Conservation (phyloP, 805 yeast genomes). For the Barnettozyma wickerhamii region DNA sequence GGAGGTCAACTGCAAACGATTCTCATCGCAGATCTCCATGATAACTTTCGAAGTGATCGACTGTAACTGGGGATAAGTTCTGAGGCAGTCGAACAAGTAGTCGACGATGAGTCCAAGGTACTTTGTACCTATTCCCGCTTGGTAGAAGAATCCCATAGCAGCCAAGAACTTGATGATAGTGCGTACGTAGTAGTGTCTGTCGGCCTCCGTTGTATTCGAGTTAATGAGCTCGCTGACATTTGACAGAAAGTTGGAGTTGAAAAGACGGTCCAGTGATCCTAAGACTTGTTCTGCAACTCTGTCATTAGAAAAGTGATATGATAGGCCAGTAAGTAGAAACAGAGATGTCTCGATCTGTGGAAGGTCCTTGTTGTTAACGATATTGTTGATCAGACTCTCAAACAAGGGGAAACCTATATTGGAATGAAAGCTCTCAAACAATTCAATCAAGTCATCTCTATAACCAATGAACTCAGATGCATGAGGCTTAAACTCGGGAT, state of each 20-base stretch:
- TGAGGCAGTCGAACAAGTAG: constrained; percentile 44
- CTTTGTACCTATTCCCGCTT: constrained; percentile 36
- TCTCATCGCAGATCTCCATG: constrained; percentile 51
- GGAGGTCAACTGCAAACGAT: constrained; percentile 37
- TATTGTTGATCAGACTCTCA: constrained; percentile 35
- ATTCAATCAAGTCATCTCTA: constrained; percentile 72
- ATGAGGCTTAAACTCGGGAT: constrained; percentile 29
- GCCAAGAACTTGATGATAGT: constrained; percentile 57
- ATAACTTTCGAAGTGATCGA: constrained; percentile 51
- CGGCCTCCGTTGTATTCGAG: constrained; percentile 13
- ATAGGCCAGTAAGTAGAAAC: constrained; percentile 51
- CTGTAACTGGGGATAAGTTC: constrained; percentile 26
- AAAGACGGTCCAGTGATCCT: constrained; percentile 21
- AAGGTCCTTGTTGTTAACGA: constrained; percentile 25
- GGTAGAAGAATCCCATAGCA: constrained; percentile 56
- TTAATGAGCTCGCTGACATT: constrained; percentile 11
- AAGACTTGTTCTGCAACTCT: constrained; percentile 25
- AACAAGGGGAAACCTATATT: constrained; percentile 53
- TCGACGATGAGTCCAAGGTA: constrained; percentile 50
- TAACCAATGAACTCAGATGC: constrained; percentile 56
- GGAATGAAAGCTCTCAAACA: constrained; percentile 68
- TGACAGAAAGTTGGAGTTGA: constrained; percentile 28
- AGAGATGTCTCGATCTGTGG: constrained; percentile 57
- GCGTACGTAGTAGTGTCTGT: constrained; percentile 31
- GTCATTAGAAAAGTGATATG: constrained; percentile 41